Evolutionary conservation across 2,329 filamentous ascomycete species (phyloP).

Genomic region (Parafenestella ontariensis): DNA sequence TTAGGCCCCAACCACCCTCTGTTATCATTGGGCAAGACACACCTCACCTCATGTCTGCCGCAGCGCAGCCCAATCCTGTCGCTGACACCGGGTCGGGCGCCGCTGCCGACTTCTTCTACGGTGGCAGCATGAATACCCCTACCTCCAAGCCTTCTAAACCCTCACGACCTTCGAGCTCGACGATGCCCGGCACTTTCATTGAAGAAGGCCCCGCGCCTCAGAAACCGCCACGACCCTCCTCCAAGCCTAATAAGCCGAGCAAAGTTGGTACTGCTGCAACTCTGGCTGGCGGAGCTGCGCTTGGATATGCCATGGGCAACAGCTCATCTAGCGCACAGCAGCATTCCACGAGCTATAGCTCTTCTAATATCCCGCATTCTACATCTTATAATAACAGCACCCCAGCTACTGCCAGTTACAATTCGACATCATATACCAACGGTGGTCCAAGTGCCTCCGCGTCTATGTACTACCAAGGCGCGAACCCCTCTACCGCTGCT

Average conservation of each 20-base stretch:
- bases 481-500: conserved; percentile 30
- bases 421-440: conserved; percentile 32
- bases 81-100: conserved; percentile 66
- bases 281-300: conserved; percentile 50
- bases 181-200: conserved; percentile 48
- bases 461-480: conserved; percentile 40
- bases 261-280: conserved; percentile 48
- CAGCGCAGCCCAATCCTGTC: conserved; percentile 59
- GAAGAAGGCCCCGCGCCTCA: conserved; percentile 38
- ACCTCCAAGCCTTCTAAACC: conserved; percentile 49
- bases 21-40: conserved; percentile 62
- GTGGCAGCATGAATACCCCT: conserved; percentile 27
- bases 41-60: conserved; percentile 63
- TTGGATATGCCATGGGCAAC: conserved; percentile 51
- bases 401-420: conserved; percentile 20
- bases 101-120: conserved; percentile 67
- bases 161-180: conserved; percentile 33
- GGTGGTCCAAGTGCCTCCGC: conserved; percentile 21
- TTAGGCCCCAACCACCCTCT: conserved; percentile 60
- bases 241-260: conserved; percentile 36
- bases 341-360: conserved; percentile 32
- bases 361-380: conserved; percentile 33
- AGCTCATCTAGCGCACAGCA: conserved; percentile 35
- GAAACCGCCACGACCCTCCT: conserved; percentile 43
- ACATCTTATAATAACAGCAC: conserved; percentile 31